A percentile compares a stretch with the other conserved stretches of the same genome.
phyloP scores from a whole-genome alignment of 345 rosid species.

The Adansonia digitata region DNA sequence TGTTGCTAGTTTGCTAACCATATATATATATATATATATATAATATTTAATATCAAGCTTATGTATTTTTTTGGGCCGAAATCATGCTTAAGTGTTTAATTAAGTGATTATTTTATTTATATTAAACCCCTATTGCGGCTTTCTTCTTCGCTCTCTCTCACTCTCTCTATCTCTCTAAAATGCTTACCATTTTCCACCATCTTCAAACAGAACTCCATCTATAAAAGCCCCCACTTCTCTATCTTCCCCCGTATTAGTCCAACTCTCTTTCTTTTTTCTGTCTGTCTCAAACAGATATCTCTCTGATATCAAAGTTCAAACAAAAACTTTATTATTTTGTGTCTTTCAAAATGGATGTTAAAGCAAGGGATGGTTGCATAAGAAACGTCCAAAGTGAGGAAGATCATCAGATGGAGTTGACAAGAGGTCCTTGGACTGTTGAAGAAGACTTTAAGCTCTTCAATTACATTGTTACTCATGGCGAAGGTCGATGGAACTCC shows the following conservation, averaged over 20 bases:
- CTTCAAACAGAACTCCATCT: slow-evolving; percentile 29
- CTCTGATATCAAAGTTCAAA: background rate
- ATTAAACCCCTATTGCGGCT: slow-evolving; percentile 36
- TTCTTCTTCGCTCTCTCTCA: slow-evolving; percentile 9
- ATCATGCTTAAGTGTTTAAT: slow-evolving; percentile 18
- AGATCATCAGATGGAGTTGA: slow-evolving; percentile 45
- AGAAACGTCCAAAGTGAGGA: slow-evolving; percentile 41
- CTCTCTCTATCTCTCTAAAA: background rate
- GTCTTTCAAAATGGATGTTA: slow-evolving; percentile 38
- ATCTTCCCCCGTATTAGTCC: slow-evolving; percentile 43
- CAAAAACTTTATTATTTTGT: background rate
- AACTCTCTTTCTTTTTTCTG: slow-evolving; percentile 24
- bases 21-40: too few relatives aligned
- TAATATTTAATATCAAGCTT: slow-evolving; percentile 7
- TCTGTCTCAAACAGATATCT: slow-evolving; percentile 24
- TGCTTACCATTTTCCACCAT: background rate
- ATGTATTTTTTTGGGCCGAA: too few relatives aligned
- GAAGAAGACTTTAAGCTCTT: slow-evolving; percentile 86
- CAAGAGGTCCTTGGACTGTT: slow-evolving; percentile 89
- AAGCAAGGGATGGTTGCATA: slow-evolving; percentile 29
- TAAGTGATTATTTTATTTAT: slow-evolving; percentile 1
- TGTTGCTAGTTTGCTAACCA: slow-evolving; percentile 17
- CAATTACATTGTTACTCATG: slow-evolving; percentile 71
- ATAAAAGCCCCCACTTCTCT: slow-evolving; percentile 36
- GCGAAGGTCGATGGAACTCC: slow-evolving; percentile 95